phyloP scores from a whole-genome alignment of 2,329 filamentous ascomycete genomes.

The Beauveria medogensis region DNA sequence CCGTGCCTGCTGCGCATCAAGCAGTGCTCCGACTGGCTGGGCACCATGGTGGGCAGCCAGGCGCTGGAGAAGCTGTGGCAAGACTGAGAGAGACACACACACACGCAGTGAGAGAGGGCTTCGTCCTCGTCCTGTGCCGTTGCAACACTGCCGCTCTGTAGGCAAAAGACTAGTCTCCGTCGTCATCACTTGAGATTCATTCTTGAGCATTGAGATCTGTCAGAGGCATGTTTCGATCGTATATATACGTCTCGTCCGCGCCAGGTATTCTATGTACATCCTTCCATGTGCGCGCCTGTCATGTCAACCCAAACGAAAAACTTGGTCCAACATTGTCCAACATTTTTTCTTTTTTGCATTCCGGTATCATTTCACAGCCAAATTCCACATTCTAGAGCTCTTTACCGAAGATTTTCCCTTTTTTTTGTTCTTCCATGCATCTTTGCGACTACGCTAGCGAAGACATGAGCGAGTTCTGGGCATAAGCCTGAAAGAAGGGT shows the following conservation, averaged over 20 bases:
- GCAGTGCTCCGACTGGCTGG: conserved; percentile 57
- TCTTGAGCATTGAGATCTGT: not conserved
- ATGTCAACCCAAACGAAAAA: not conserved
- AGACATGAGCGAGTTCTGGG: conserved; percentile 72
- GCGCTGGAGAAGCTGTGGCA: conserved; percentile 38
- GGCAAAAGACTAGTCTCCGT: not conserved
- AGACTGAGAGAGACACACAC: not conserved
- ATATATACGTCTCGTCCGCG: conserved; percentile 1
- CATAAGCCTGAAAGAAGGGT: conserved; percentile 58
- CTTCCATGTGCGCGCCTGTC: not conserved
- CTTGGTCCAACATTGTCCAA: conserved; percentile 1
- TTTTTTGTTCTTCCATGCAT: not conserved
- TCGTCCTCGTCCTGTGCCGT: not conserved
- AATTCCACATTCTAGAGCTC: not conserved
- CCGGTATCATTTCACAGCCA: not conserved
- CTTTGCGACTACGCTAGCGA: conserved; percentile 53
- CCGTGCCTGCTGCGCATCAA: conserved; percentile 46
- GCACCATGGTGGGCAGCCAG: conserved; percentile 44
- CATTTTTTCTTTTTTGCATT: not conserved
- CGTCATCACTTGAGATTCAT: not conserved
- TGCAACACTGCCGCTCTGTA: too few relatives aligned
- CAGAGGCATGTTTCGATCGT: not conserved
- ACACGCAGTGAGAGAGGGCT: not conserved
- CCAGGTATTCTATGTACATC: conserved; percentile 10
- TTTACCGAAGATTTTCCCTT: not conserved